These are phyloP conservation scores for Schizosaccharomyces osmophilus DNA, from an alignment of 805 yeast genomes.

Conservation along the genomic window DNA sequence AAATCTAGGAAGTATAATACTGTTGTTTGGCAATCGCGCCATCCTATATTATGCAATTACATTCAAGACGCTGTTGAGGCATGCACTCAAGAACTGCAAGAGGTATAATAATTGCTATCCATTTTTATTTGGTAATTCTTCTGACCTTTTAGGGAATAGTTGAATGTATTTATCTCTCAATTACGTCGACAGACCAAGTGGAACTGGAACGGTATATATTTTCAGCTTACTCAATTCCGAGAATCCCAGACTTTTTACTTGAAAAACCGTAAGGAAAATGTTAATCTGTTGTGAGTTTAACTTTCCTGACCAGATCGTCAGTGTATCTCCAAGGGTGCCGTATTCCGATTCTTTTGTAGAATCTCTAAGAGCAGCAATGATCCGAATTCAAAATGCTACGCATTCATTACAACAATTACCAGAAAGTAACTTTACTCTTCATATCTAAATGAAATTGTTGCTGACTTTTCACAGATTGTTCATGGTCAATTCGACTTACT, in stretches of 20 bases:
- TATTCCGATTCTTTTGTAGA: background rate
- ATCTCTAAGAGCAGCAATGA: background rate
- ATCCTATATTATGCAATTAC: conserved; percentile 25
- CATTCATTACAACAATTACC: background rate
- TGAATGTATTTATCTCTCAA: background rate
- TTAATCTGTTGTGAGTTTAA: background rate
- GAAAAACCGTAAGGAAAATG: background rate
- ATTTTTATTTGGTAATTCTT: background rate
- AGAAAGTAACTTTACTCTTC: background rate
- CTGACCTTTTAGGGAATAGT: background rate
- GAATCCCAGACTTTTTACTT: background rate
- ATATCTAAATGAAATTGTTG: background rate
- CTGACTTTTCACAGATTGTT: background rate
- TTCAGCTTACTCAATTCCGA: background rate
- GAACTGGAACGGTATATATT: background rate
- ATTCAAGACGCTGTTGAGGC: conserved; percentile 17
- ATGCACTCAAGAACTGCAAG: conserved; percentile 7
- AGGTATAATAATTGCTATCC: background rate
- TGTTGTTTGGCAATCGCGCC: conserved; percentile 21
- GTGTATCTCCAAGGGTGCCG: background rate
- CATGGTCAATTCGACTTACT: background rate
- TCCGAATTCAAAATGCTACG: background rate
- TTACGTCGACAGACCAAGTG: background rate
- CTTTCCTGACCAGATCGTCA: background rate
- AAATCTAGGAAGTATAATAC: conserved; percentile 20